Base-by-base conservation (phyloP, 2,329 filamentous ascomycete genomes). In the Xylaria digitata region DNA sequence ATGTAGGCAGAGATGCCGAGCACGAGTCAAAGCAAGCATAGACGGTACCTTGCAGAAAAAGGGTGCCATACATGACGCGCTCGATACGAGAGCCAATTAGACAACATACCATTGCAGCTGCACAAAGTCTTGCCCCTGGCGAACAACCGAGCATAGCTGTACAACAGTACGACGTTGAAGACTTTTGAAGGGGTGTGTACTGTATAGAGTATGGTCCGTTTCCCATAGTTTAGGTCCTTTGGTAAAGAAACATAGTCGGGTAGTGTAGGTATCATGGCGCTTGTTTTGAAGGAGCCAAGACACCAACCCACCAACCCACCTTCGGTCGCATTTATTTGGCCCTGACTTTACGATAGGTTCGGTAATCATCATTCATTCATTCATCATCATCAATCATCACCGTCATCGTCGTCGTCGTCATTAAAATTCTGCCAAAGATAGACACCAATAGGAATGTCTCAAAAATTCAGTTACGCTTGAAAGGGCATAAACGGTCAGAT, bases 31-130 rank as follows among this genome's bases (percentile, higher is more conserved):
- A 54, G 13, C 21, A 48, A 65, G 55, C 37, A 30, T 53, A 55
- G 32, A 46, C 62, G 67, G 69, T 70, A 70, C 69, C 69, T 71
- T 71, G 69, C 69, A 71, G 67, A 21, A 59, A 59, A 43, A 60
- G 32, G 68, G 63, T 54, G 53, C 30, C 63, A 66, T 62, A 66
- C 65, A 68, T 53, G 67, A 62, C 45, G 56, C 56, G 53, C 61
- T 48, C 50, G 6, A 54, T 9, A 37, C 52, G 15, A 46, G 48
- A 54, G 55, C 59, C 63, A 61, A 68, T 54, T 50, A 62, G n/a
- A 37, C 8, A n/a, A 48, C 54, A 55, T 66, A 50, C 66, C 63
- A 60, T 55, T 40, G 61, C 52, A 59, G 53, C 48, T 34, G 34
- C 19, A 62, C 37, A 32, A n/a, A 56, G 54, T 50, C 54, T 21